Conservation (phyloP, 768 basidiomycete species). For the Boletus coccyginus region DNA sequence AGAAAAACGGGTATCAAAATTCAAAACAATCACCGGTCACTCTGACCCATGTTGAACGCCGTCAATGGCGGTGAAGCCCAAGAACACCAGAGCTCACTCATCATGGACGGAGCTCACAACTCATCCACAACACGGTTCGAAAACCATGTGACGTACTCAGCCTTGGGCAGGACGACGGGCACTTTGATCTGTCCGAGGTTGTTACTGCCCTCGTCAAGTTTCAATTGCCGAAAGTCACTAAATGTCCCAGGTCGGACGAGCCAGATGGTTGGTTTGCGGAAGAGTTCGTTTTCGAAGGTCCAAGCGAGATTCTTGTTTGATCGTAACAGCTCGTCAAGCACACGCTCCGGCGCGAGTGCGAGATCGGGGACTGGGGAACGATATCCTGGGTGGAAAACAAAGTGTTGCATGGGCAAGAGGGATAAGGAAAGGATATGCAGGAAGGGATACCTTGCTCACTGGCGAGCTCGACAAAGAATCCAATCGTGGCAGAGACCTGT, state of each 20-base stretch:
- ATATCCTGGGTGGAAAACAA: background rate
- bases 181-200: slow-evolving; percentile 19
- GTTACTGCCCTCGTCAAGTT: slow-evolving; percentile 5
- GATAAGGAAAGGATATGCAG: background rate
- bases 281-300: background rate
- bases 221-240: slow-evolving; percentile 18
- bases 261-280: slow-evolving; percentile 21
- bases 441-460: background rate
- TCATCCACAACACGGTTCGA: slow-evolving; percentile 14
- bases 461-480: slow-evolving; percentile 17
- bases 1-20: background rate
- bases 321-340: slow-evolving; percentile 10
- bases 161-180: slow-evolving; percentile 19
- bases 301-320: background rate
- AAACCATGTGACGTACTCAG: background rate
- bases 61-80: background rate
- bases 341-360: background rate
- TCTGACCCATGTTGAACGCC: background rate
- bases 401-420: background rate
- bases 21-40: background rate
- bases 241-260: slow-evolving; percentile 22
- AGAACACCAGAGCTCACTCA: background rate
- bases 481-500: slow-evolving; percentile 5
- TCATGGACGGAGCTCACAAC: background rate
- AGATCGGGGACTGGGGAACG: background rate